Evolutionary conservation across 805 yeast genomes (phyloP).

Genomic region (Starmerella asiatica): DNA sequence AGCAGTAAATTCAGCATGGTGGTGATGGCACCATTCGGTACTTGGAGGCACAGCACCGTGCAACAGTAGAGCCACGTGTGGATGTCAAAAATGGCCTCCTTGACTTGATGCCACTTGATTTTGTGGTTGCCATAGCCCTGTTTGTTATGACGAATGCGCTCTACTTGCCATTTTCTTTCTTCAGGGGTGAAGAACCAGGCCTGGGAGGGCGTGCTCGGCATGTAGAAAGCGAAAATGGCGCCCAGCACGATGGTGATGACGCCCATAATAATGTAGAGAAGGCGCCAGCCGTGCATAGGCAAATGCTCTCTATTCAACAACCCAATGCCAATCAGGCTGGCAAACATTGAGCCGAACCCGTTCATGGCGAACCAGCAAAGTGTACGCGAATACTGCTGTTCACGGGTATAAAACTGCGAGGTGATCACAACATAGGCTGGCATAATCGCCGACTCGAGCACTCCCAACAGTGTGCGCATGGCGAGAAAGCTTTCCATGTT

Average conservation of each 20-base stretch:
- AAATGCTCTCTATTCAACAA: conserved; percentile 7
- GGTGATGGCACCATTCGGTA: conserved; percentile 45
- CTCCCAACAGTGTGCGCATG: conserved; percentile 36
- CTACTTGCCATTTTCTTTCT: conserved; percentile 37
- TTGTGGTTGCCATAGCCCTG: conserved; percentile 46
- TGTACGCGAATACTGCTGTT: conserved; percentile 34
- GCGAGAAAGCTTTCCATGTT: conserved; percentile 36
- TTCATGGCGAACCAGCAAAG: conserved; percentile 33
- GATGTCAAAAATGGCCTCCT: conserved; percentile 38
- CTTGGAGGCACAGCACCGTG: conserved; percentile 31
- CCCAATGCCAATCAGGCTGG: conserved; percentile 20
- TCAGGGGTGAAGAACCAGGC: conserved; percentile 28
- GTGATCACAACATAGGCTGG: conserved; percentile 47
- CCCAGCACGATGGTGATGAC: conserved; percentile 42
- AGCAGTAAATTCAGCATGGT: conserved; percentile 37
- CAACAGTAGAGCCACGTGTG: conserved; percentile 38
- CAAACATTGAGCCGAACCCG: conserved; percentile 33
- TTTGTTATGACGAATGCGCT: conserved; percentile 40
- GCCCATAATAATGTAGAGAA: conserved; percentile 48
- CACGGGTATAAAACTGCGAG: conserved; percentile 41
- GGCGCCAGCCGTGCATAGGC: conserved; percentile 42
- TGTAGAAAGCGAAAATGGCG: conserved; percentile 32
- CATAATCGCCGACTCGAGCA: conserved; percentile 39
- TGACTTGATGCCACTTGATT: conserved; percentile 42
- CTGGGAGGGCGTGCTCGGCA: conserved; percentile 44